Evolutionary conservation across 768 basidiomycete genomes (phyloP).

Genomic region (Tulasnella calospora): DNA sequence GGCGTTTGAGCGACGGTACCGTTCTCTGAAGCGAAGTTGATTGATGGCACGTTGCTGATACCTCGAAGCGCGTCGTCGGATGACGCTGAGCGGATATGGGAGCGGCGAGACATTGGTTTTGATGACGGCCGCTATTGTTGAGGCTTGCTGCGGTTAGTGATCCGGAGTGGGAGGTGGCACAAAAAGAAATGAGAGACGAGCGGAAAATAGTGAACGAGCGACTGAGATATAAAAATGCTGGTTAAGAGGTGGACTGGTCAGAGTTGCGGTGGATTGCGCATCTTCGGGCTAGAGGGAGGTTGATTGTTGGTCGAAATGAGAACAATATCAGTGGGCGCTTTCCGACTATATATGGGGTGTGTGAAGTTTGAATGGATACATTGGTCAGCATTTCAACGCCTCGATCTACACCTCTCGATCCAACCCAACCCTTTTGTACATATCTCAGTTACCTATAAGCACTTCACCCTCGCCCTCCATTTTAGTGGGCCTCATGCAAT

Average conservation of each 20-base stretch:
- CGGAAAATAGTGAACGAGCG: not conserved
- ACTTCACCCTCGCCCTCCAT: too few species aligned
- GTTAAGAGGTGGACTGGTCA: not conserved
- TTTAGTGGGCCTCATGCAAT: too few species aligned
- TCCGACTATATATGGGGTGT: not conserved
- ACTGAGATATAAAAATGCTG: not conserved
- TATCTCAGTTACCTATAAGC: too few species aligned
- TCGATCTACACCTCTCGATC: too few species aligned
- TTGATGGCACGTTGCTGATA: not conserved
- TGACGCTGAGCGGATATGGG: not conserved
- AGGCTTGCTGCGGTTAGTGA: not conserved
- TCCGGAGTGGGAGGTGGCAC: not conserved
- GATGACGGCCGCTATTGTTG: not conserved
- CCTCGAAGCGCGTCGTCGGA: not conserved
- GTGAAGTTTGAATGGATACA: too few species aligned
- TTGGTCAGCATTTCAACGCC: too few species aligned
- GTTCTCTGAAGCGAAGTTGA: not conserved
- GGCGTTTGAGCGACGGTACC: conserved; percentile 13
- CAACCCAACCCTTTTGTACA: too few species aligned
- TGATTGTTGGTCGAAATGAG: not conserved
- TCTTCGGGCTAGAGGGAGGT: not conserved
- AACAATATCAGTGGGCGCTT: not conserved
- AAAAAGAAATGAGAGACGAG: not conserved
- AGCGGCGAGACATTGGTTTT: not conserved
- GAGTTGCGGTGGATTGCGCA: not conserved